Conservation (phyloP, 2,329 filamentous ascomycete species). For the Cercospora sp. region DNA sequence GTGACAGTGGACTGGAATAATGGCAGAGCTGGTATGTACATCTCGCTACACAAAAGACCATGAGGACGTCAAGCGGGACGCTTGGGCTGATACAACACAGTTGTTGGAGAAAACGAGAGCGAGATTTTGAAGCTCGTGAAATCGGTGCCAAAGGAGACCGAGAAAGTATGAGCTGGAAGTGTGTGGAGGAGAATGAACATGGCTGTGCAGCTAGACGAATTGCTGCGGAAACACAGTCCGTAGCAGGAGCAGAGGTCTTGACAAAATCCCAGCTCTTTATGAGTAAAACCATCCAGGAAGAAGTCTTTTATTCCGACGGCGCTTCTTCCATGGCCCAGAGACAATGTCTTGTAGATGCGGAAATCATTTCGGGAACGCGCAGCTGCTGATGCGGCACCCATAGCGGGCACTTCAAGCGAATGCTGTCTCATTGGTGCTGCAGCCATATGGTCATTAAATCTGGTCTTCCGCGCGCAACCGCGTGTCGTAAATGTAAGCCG, state of each 20-base stretch:
- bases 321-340: neutral
- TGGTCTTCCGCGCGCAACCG: neutral
- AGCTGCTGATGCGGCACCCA: slow-evolving; percentile 11
- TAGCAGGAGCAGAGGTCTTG: neutral
- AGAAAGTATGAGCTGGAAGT: slow-evolving; percentile 18
- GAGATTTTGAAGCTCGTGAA: slow-evolving; percentile 82
- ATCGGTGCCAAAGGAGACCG: slow-evolving; percentile 51
- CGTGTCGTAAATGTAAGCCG: neutral
- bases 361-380: slow-evolving; percentile 21
- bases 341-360: slow-evolving; percentile 20
- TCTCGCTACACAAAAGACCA: neutral
- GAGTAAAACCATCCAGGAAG: neutral
- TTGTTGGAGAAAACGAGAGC: slow-evolving; percentile 76
- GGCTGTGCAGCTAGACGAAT: neutral
- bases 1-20: slow-evolving; percentile 94
- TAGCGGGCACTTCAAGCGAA: neutral
- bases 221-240: neutral
- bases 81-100: slow-evolving; percentile 39
- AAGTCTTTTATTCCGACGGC: neutral
- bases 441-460: too few species aligned
- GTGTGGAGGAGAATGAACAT: neutral
- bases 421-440: neutral
- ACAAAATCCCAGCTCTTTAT: neutral
- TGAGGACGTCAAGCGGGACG: neutral
- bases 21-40: slow-evolving; percentile 66